A percentile compares a stretch with the other conserved stretches of the same genome.
phyloP scores from a whole-genome alignment of 306 rosid species.

The Medicago arabica region DNA sequence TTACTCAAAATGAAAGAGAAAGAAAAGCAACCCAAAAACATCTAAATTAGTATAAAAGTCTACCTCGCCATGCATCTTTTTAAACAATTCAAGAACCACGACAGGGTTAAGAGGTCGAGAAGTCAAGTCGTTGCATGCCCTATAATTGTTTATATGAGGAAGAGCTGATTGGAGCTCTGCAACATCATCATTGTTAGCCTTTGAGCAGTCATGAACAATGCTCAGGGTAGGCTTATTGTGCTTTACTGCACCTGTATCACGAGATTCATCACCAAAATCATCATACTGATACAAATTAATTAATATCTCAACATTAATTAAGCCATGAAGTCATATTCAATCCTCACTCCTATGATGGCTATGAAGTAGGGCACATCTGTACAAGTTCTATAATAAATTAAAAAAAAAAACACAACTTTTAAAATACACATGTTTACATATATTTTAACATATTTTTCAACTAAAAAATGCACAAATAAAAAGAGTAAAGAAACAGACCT shows the following conservation, averaged over 20 bases:
- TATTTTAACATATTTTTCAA: not conserved
- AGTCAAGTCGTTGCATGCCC: conserved; percentile 38
- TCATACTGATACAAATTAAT: conserved; percentile 13
- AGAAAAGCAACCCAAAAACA: conserved; percentile 37
- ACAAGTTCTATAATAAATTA: not conserved
- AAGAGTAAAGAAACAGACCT: conserved; percentile 1
- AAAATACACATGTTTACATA: not conserved
- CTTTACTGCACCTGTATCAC: conserved; percentile 74
- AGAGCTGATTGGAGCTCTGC: conserved; percentile 65
- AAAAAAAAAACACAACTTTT: not conserved
- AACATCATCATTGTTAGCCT: conserved; percentile 52
- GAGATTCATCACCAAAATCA: conserved; percentile 38
- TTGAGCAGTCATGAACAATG: conserved; percentile 67
- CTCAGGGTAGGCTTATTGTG: conserved; percentile 49
- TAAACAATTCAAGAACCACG: conserved; percentile 68
- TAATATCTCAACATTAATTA: conserved; percentile 25
- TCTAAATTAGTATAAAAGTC: conserved; percentile 23
- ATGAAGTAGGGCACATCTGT: not conserved
- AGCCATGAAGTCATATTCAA: conserved; percentile 13
- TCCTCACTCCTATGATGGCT: not conserved
- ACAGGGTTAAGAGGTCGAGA: conserved; percentile 61
- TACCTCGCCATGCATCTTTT: conserved; percentile 78
- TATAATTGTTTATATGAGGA: conserved; percentile 60
- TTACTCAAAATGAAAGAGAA: conserved; percentile 5
- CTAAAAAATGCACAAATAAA: not conserved